Base-by-base conservation (phyloP, 495 filamentous ascomycete species). In the Hypomontagnella submonticulosa region DNA sequence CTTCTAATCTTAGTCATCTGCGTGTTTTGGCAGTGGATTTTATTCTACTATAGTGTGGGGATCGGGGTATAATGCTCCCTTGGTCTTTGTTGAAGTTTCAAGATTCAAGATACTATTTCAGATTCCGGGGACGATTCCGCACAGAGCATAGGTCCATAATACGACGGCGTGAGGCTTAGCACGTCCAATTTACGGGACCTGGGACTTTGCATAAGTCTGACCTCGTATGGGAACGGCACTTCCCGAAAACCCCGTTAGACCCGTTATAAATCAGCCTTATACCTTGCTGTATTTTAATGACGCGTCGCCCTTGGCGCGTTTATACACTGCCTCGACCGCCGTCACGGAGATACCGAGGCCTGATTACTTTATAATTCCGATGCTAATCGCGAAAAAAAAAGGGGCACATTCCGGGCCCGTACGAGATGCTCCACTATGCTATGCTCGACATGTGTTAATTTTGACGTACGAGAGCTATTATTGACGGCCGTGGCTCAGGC, bases 381-480 rank as follows among this genome's bases (percentile, higher is more conserved):
- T 6, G 2, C 3, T 2, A 3, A 27, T 3, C 23, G 23, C 2
- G 23, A 6, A 6, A 27, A 27, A 27, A 27, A 27, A 27, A 6
- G 23, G 23, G 23, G 23, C 23, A 27, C 23, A 27, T 27, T 27
- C 23, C 23, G 23, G 23, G 3, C 23, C 23, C 23, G 23, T 27
- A 27, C 23, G 23, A 27, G 23, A 27, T 13, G 16, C n/a, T 38
- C 15, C 19, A 19, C 16, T n/a, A 58, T 58, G 56, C 44, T 61
- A 15, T 71, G 68, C 37, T 38, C 55, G 5, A 42, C 61, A 13
- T 71, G 64, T 46, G n/a, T 56, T 32, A 23, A 54, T 15, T 71
- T 68, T 47, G 59, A 71, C 16, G 57, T 71, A 27, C 42, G 60
- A 44, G 27, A 33, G 8, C 47, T 71, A n/a, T 58, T 69, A 32